phyloP scores from a whole-genome alignment of 2,329 filamentous ascomycete genomes.

The Beauveria sp. region DNA sequence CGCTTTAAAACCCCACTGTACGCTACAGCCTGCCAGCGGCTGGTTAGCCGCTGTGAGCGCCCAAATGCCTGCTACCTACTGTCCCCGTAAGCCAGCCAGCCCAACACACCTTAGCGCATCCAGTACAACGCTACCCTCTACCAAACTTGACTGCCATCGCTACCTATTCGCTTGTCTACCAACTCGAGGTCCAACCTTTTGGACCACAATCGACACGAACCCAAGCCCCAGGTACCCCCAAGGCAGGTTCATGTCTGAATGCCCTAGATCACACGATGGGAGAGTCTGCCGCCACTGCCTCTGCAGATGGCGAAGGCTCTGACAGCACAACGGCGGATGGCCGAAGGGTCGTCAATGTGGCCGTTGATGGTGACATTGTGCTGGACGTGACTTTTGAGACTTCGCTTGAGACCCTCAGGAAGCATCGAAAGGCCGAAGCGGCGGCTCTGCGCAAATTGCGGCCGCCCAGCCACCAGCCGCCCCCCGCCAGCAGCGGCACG shows the following conservation, averaged over 20 bases:
- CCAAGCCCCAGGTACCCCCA: no score
- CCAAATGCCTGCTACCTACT: no score
- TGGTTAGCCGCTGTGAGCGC: no score
- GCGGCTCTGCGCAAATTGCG: slow-evolving; percentile 23
- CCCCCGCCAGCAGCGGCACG: slow-evolving; percentile 26
- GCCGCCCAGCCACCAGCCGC: slow-evolving; percentile 18
- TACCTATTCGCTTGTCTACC: not conserved
- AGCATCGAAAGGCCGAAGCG: slow-evolving; percentile 32
- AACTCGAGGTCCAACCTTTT: not conserved
- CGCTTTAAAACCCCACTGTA: no score
- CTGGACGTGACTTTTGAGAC: slow-evolving; percentile 60
- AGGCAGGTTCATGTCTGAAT: slow-evolving; percentile 2
- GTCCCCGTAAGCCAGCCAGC: no score
- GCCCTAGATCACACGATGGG: slow-evolving; percentile 18
- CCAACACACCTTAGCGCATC: no score
- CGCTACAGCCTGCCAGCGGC: no score
- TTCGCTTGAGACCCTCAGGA: slow-evolving; percentile 40
- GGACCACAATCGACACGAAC: no score
- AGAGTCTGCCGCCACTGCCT: slow-evolving; percentile 23
- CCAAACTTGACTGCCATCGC: not conserved
- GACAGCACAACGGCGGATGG: slow-evolving; percentile 21
- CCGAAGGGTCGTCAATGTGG: slow-evolving; percentile 41
- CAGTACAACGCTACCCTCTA: no score
- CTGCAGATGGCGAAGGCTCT: slow-evolving; percentile 23
- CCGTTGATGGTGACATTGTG: slow-evolving; percentile 53